Base-by-base conservation (phyloP, 192 early-diverging fungal species). In the Piromyces sp. region DNA sequence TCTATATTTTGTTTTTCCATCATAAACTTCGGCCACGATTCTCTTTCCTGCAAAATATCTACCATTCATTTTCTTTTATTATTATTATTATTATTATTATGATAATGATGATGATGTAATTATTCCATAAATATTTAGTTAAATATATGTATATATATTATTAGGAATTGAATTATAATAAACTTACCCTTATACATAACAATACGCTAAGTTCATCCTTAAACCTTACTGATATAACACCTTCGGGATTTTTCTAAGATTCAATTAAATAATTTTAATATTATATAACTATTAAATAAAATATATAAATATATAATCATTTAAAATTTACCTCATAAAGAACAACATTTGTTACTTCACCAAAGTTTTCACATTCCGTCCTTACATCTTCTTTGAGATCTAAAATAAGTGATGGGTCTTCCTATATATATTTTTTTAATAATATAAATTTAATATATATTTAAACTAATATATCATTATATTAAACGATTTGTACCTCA, bases 311-410 rank as follows among this genome's bases (percentile, higher is more conserved):
- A 7, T 22, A 51, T 22, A 51, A 22, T 0, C 14, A 38, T 79
- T 30, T 5, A 3, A n/a, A 19, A 89, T 92, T 87, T 91, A 95
- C 95, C 87, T 99, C 97, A 84, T 94, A 98, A 17, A 99, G 85
- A 58, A 95, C 92, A 11, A 99, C 94, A 83, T 95, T 97, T 29
- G 96, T 96, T 5, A 98, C 96, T 80, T 94, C 93, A 19, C 97
- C 97, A 16, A 97, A 83, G 81, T 94, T 95, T 83, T 97, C 96
- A 84, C 96, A 96, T 82, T 99, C 97, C 29, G 89, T 88, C 6
- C 97, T 91, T 19, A 99, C 93, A 84, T 99, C 97, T 58, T 97
- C 93, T 79, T 96, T 94, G 81, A 99, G 86, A 51, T 99, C 97
- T 28, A 99, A 85, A 36, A 98, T 81, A 78, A 97, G 83, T 0